Base-by-base conservation (phyloP, 164 flowering plant species). In the Sextonia rubra region DNA sequence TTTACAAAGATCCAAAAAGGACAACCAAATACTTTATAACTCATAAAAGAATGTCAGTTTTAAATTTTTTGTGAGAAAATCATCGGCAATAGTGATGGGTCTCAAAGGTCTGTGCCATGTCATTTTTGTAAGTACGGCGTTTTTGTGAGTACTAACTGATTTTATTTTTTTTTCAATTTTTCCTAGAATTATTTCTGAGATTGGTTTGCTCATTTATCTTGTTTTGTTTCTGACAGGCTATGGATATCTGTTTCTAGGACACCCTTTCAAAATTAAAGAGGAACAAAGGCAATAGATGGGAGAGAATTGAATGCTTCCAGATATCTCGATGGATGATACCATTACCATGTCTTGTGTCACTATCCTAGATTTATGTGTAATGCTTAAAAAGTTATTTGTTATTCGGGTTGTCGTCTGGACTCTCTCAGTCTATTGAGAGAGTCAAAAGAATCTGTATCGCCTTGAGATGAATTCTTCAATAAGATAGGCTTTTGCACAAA, bases 161-260 rank as follows among this genome's bases (percentile, higher is more conserved):
- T 15, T 9, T 27, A 3, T 24, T 25, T 27, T 9, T 24, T 25
- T 25, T 25, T 8, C 17, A 62, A 22, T 25, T 25, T 7, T 22
- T 0, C 2, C 24, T 62, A 8, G 27, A 6, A 25, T 17, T 64
- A 29, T 12, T 64, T 12, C 37, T 12, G 18, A 52, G 58, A 52
- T 4, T 52, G 5, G 58, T 52, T 12, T 44, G 6, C 15, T 15
- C 24, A n/a, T 71, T 66, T 4, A 26, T 12, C 1, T 63, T 25
- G 22, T 29, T 24, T 60, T 44, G 26, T 6, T 18, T 60, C 20
- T 65, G 73, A 71, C 81, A 80, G 85, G 70, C 80, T 66, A 81
- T 76, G 47, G 82, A 82, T 17, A 56, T 69, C n/a, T 68, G 73
- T 22, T 67, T 76, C 27, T 79, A 80, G 66, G 86, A 61, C 81